phyloP scores from a whole-genome alignment of 106 monocot species.

The Chionographis japonica region DNA sequence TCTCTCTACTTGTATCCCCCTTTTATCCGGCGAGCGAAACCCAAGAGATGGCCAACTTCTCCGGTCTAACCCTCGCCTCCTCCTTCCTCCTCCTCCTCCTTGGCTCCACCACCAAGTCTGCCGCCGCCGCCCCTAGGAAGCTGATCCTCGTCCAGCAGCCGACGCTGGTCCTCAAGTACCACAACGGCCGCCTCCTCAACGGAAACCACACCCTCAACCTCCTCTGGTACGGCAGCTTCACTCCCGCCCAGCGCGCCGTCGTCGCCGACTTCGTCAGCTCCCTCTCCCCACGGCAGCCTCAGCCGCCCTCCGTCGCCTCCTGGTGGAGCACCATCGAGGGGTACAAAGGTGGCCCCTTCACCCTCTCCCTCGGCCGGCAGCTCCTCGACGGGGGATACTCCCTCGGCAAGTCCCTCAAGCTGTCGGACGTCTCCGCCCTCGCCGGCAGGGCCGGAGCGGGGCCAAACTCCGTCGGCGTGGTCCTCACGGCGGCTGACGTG shows the following conservation, averaged over 20 bases:
- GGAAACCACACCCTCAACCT: slow-evolving; percentile 53
- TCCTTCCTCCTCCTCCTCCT: neutral
- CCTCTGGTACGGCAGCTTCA: slow-evolving; percentile 76
- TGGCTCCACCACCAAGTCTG: neutral
- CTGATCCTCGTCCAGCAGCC: slow-evolving; percentile 25
- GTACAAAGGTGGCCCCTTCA: slow-evolving; percentile 10
- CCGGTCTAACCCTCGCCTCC: neutral
- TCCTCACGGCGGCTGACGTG: slow-evolving; percentile 41
- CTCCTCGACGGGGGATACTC: slow-evolving; percentile 26
- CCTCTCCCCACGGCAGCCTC: slow-evolving; percentile 21
- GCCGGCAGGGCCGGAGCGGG: slow-evolving; percentile 6
- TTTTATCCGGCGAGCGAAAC: too few species aligned
- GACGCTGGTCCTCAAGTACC: slow-evolving; percentile 43
- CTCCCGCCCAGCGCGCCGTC: slow-evolving; percentile 47
- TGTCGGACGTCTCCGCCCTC: slow-evolving; percentile 11
- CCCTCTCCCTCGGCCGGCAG: slow-evolving; percentile 25
- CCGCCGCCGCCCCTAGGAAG: slow-evolving; percentile 1
- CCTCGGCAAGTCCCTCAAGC: slow-evolving; percentile 23
- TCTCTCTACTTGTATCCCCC: too few species aligned
- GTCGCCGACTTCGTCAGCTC: slow-evolving; percentile 66
- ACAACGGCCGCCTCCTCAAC: slow-evolving; percentile 53
- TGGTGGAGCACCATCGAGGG: slow-evolving; percentile 51
- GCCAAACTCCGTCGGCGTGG: slow-evolving; percentile 18
- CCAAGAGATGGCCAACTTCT: neutral
- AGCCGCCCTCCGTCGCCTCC: slow-evolving; percentile 30